Conservation (phyloP, 2,329 filamentous ascomycete genomes). For the Scedosporium aurantiacum region DNA sequence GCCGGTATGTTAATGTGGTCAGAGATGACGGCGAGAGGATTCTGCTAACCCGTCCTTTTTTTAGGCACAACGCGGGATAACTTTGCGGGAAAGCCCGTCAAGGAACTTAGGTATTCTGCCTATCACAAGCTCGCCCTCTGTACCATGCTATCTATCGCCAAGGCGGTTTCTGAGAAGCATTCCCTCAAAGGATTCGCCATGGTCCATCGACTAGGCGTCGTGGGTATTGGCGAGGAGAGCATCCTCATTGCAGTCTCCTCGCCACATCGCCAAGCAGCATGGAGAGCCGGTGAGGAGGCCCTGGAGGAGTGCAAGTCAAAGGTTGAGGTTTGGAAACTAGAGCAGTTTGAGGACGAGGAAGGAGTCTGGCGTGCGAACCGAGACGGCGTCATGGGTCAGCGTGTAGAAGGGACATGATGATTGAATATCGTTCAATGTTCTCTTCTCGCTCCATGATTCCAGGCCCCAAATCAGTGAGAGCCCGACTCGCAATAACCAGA, state of each 20-base stretch:
- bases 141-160: constrained; percentile 56
- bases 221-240: constrained; percentile 86
- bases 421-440: not conserved
- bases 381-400: constrained; percentile 53
- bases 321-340: constrained; percentile 92
- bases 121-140: constrained; percentile 61
- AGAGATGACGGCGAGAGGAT: not conserved
- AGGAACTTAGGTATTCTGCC: constrained; percentile 62
- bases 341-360: constrained; percentile 71
- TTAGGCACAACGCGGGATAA: constrained; percentile 66
- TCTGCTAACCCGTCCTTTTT: not conserved
- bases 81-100: constrained; percentile 61
- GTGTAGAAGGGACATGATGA: constrained; percentile 20
- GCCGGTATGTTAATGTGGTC: constrained; percentile 39
- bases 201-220: constrained; percentile 71
- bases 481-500: not conserved
- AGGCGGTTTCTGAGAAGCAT: constrained; percentile 47
- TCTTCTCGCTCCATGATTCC: not conserved
- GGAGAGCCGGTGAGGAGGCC: constrained; percentile 80
- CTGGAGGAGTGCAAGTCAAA: constrained; percentile 75
- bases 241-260: constrained; percentile 81
- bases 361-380: constrained; percentile 82
- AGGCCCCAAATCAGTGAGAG: not conserved
- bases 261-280: constrained; percentile 73
- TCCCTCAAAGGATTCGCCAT: constrained; percentile 64